A percentile compares a stretch with the other conserved stretches of the same genome.
These are phyloP conservation scores for Populus alba DNA, from an alignment of 345 rosid species.

Conservation along the genomic window DNA sequence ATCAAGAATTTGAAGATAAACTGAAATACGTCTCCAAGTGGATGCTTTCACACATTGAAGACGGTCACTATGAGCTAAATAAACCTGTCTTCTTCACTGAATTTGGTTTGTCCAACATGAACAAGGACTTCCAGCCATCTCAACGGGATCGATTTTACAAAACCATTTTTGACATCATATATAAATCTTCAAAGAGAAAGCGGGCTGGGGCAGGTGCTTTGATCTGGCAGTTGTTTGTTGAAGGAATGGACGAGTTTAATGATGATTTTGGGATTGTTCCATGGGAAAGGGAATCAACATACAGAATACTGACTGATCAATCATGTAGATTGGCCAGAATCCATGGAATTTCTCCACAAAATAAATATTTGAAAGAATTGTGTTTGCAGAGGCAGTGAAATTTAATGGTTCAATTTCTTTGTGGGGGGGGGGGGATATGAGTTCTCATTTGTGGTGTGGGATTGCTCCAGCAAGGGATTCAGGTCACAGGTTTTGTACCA, in stretches of 20 bases:
- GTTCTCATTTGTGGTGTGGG: neutral
- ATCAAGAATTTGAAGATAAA: constrained; percentile 60
- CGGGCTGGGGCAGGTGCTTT: constrained; percentile 83
- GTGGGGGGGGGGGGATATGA: neutral
- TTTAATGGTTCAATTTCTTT: neutral
- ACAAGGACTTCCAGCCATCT: constrained; percentile 57
- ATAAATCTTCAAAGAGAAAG: constrained; percentile 65
- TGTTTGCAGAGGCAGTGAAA: constrained; percentile 40
- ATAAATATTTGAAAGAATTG: constrained; percentile 40
- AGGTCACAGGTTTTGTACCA: constrained; percentile 2
- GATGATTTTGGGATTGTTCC: constrained; percentile 87
- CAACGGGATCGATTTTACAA: constrained; percentile 59
- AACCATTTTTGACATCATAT: constrained; percentile 51
- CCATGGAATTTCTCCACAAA: constrained; percentile 30
- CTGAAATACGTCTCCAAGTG: constrained; percentile 65
- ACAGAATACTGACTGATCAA: constrained; percentile 51
- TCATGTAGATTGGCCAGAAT: constrained; percentile 69
- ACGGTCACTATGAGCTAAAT: constrained; percentile 68
- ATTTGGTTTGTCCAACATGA: constrained; percentile 73
- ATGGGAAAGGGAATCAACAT: constrained; percentile 61
- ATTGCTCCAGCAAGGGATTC: neutral
- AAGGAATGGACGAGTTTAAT: constrained; percentile 80
- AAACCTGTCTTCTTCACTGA: constrained; percentile 88
- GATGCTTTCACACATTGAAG: constrained; percentile 87
- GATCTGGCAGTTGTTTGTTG: constrained; percentile 71